These are phyloP conservation scores for Sesbania bispinosa DNA, from an alignment of 306 rosid species.

Conservation along the genomic window DNA sequence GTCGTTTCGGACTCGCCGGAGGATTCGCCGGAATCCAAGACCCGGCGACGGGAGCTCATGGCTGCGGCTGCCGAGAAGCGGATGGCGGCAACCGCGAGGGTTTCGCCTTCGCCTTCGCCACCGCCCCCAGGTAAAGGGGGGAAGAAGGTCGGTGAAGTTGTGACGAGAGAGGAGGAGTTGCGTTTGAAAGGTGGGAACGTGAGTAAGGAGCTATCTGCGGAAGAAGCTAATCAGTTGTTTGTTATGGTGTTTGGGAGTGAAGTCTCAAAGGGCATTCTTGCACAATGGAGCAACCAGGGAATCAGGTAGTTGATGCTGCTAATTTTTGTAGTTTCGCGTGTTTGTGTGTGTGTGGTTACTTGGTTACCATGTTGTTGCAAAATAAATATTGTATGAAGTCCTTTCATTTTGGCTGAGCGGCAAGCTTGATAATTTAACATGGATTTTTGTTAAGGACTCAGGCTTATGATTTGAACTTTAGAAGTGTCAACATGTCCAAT, in stretches of 20 bases:
- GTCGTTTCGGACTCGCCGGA: slow-evolving; percentile 42
- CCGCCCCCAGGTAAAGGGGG: neutral
- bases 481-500: neutral
- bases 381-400: neutral
- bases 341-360: neutral
- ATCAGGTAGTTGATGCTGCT: slow-evolving; percentile 56
- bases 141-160: slow-evolving; percentile 32
- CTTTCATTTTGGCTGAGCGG: neutral
- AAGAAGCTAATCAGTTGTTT: slow-evolving; percentile 70
- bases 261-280: slow-evolving; percentile 80
- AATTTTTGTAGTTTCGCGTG: neutral
- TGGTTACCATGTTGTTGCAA: neutral
- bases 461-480: neutral
- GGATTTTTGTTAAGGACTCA: neutral
- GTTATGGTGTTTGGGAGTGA: slow-evolving; percentile 75
- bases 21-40: slow-evolving; percentile 63
- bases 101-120: neutral
- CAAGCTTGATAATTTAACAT: neutral
- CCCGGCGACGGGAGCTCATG: slow-evolving; percentile 76
- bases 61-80: slow-evolving; percentile 98
- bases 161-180: slow-evolving; percentile 38
- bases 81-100: slow-evolving; percentile 37
- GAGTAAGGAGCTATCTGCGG: slow-evolving; percentile 53
- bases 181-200: slow-evolving; percentile 39
- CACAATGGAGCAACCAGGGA: slow-evolving; percentile 96